phyloP scores from a whole-genome alignment of 176 grass and related monocot species.

The Lolium multiflorum region DNA sequence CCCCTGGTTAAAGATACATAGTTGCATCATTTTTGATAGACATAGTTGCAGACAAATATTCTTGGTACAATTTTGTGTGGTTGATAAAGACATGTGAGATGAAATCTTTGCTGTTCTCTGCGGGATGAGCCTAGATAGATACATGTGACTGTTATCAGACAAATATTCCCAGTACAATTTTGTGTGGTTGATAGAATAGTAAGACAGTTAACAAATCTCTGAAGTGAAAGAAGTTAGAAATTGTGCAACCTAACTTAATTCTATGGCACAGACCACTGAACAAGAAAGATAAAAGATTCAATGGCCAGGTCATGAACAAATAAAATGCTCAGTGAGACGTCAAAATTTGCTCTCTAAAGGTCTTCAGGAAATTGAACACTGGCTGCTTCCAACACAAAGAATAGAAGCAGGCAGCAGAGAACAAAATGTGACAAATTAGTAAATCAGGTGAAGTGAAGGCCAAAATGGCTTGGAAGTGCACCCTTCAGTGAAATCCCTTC shows the following conservation, averaged over 20 bases:
- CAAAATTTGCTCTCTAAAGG: slow-evolving; percentile 46
- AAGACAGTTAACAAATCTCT: slow-evolving; percentile 5
- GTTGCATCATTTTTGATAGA: background rate
- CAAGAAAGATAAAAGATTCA: slow-evolving; percentile 32
- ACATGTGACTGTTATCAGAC: background rate
- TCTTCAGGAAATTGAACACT: slow-evolving; percentile 31
- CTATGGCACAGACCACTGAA: slow-evolving; percentile 34
- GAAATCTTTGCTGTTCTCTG: background rate
- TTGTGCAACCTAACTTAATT: slow-evolving; percentile 27
- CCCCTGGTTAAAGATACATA: too few relatives aligned
- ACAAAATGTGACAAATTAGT: slow-evolving; percentile 54
- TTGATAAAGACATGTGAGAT: background rate
- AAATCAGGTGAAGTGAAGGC: slow-evolving; percentile 45
- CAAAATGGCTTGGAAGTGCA: slow-evolving; percentile 60
- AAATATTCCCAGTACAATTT: background rate
- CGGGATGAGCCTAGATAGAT: background rate
- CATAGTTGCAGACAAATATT: background rate
- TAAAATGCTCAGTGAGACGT: slow-evolving; percentile 43
- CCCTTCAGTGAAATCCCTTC: slow-evolving; percentile 41
- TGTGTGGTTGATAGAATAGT: background rate
- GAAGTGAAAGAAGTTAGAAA: slow-evolving; percentile 19
- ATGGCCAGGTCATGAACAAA: slow-evolving; percentile 41
- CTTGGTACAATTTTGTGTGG: too few relatives aligned
- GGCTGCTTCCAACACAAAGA: slow-evolving; percentile 55
- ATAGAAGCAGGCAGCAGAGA: slow-evolving; percentile 49